A percentile compares a stretch with the other conserved stretches of the same genome.
Conservation (phyloP, 1,284 basidiomycete species). For the Malassezia restricta region DNA sequence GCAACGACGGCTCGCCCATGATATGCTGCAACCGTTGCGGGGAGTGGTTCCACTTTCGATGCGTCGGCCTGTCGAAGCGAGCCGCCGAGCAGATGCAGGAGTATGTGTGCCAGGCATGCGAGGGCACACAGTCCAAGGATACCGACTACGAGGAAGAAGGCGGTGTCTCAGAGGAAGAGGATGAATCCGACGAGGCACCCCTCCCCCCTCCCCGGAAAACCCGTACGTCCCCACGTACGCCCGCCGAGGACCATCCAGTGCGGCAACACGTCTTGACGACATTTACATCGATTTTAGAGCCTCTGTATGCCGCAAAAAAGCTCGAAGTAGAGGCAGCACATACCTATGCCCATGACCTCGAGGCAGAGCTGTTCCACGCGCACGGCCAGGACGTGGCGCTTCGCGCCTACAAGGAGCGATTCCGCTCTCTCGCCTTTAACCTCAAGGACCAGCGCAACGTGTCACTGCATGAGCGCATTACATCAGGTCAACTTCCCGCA, state of each 20-base stretch:
- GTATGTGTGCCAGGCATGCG: constrained; percentile 21
- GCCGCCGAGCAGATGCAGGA: constrained; percentile 32
- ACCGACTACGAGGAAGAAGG: neutral
- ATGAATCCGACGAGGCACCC: neutral
- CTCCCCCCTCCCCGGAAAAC: neutral
- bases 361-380: constrained; percentile 7
- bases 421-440: constrained; percentile 41
- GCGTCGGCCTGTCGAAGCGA: constrained; percentile 33
- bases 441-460: constrained; percentile 41
- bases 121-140: neutral
- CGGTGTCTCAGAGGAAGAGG: neutral
- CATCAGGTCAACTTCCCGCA: constrained; percentile 26
- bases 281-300: constrained; percentile 8
- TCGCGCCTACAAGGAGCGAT: constrained; percentile 37
- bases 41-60: constrained; percentile 42
- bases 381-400: neutral
- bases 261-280: constrained; percentile 12
- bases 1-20: constrained; percentile 41
- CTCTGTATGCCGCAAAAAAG: neutral
- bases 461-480: constrained; percentile 33
- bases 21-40: constrained; percentile 36
- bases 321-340: neutral
- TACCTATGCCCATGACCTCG: constrained; percentile 4
- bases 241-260: constrained; percentile 7
- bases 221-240: neutral